phyloP scores from a whole-genome alignment of 306 rosid species.

The Ceratonia siliqua region DNA sequence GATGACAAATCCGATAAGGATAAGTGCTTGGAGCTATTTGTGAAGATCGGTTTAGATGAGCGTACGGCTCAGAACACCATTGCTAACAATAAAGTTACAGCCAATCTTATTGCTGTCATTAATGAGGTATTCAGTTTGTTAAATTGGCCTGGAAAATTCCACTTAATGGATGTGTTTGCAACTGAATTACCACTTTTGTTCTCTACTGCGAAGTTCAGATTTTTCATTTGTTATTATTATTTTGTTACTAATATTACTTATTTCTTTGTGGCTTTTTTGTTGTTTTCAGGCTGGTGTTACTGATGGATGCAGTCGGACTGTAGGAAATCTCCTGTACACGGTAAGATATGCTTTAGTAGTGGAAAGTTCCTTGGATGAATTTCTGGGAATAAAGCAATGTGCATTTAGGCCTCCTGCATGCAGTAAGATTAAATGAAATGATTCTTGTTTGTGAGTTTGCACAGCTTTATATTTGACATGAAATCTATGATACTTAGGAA shows the following conservation, averaged over 20 bases:
- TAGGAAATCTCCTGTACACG: constrained; percentile 83
- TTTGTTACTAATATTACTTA: background rate
- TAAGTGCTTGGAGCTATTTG: constrained; percentile 63
- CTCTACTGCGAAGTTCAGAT: background rate
- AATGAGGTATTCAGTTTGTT: constrained; percentile 51
- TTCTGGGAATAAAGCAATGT: background rate
- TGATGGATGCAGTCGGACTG: constrained; percentile 66
- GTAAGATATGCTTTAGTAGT: constrained; percentile 38
- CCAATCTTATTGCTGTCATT: constrained; percentile 75
- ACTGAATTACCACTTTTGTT: constrained; percentile 1
- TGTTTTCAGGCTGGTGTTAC: constrained; percentile 63
- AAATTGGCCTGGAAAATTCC: background rate
- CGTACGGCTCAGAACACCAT: constrained; percentile 81
- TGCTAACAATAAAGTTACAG: constrained; percentile 78
- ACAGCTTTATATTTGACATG: background rate
- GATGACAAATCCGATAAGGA: constrained; percentile 66
- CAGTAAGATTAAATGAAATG: background rate
- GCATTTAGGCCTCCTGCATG: background rate
- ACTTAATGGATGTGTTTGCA: background rate
- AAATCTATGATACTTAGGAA: background rate
- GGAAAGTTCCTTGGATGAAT: background rate
- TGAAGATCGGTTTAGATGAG: constrained; percentile 73
- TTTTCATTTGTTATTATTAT: background rate
- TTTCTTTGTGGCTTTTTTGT: background rate
- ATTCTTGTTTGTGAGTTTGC: background rate